Base-by-base conservation (phyloP, 495 filamentous ascomycete species). In the Aspergillus taichungensis region DNA sequence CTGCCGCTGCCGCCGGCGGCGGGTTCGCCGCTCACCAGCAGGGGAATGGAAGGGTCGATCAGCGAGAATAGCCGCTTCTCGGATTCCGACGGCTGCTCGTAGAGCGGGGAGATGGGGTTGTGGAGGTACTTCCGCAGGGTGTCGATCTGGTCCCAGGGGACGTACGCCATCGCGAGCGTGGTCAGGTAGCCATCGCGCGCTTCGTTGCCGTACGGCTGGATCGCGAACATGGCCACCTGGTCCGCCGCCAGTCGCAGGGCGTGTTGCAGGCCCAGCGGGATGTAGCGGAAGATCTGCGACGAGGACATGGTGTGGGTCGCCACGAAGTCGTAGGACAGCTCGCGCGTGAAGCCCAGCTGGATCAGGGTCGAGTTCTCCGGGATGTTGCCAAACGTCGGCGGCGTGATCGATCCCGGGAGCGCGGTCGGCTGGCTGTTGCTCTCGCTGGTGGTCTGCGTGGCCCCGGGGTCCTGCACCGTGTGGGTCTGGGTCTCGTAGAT, bases 251-350 rank as follows among this genome's bases (percentile, higher is more conserved):
- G 67, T 7, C 66, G 63, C 14, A 84, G 66, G 33, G 82, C 86
- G 41, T 82, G 74, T n/a, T 74, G 68, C 41, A 98, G 71, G 42
- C 86, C 89, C 46, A 77, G 55, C 0, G 88, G 89, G 8, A 95
- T 72, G 47, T 78, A 86, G 30, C 78, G 55, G 73, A 96, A 96
- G 56, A 98, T 88, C 66, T 97, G 94, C 18, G 79, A 79, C 8
- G 85, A 83, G 14, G 88, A 83, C 49, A 83, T 68, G 10, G 75
- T 61, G 30, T 80, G 78, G 2, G 64, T 66, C 14, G 83, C 84
- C 28, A 98, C 85, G 57, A 91, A 94, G 6, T 68, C 63, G 62
- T 92, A 98, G 57, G 94, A 89, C 48, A 94, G 76, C 5, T 74
- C 69, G 54, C 80, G 80, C 24, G 77, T 67, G 73, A 96, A 95